Evolutionary conservation across 140 eudicot species (phyloP), one percentile per base, ranked within the genome.

Genomic region (Bidens hawaiensis): DNA sequence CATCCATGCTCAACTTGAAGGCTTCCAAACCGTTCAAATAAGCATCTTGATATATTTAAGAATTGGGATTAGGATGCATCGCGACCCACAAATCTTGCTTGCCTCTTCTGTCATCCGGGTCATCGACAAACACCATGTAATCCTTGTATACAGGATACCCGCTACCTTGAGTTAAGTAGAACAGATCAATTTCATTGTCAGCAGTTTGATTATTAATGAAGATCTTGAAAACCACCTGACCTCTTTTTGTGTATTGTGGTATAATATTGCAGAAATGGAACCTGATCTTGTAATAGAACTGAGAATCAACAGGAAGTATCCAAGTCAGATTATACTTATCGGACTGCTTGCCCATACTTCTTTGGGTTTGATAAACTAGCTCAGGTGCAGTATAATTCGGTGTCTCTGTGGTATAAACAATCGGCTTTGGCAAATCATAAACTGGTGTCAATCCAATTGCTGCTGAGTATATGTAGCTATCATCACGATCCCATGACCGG

Each of bases 11-110:
- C 54, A 88, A 3, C 70, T 77, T 88, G 68, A 84, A 82, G 21
- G 73, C 80, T 69, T 88, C 96, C 59, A 88, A 55, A 4, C 90
- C 94, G 33, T 88, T 88, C 40, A 88, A 70, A 38, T 74, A 71
- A 14, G 54, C 76, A 43, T 72, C 76, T 0, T 0, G 4, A 8
- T 53, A 78, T 12, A 0, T 3, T 2, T 68, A 58, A 1, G 27
- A 14, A 8, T 0, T 1, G 0, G 1, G 0, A 40, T 58, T 40
- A 14, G 95, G 89, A 21, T 48, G 73, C 71, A 83, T 4, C 0
- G 76, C 53, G 0, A 87, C 56, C 75, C 69, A 60, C 47, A 87
- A 34, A 14, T 75, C 22, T 42, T 33, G 70, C 69, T 75, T 72
- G 16, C 79, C 22, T 50, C 2, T 9, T 18, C 25, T 47, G 15